A percentile compares a stretch with the other conserved stretches of the same genome.
These are phyloP conservation scores for Aspergillus thermomutatus DNA, from an alignment of 2,329 filamentous ascomycete species.

Conservation along the genomic window DNA sequence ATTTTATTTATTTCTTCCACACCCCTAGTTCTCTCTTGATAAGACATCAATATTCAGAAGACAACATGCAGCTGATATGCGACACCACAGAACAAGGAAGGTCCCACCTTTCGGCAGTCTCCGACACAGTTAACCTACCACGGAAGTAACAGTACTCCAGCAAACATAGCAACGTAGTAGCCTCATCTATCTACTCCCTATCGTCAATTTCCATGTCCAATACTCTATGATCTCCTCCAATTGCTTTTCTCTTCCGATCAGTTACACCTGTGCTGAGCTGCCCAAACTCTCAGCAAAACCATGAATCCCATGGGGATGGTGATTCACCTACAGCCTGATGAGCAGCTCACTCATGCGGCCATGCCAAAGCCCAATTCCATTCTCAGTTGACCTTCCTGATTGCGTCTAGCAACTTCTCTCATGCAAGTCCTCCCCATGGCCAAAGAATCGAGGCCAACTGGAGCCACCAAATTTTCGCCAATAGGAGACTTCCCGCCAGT, in stretches of 20 bases:
- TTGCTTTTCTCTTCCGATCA: background rate
- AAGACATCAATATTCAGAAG: background rate
- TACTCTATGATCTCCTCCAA: background rate
- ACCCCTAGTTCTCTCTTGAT: too few species aligned
- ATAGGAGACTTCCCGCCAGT: background rate
- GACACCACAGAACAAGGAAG: background rate
- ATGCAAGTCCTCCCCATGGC: background rate
- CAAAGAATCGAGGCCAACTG: conserved; percentile 7
- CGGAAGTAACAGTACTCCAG: background rate
- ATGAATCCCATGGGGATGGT: background rate
- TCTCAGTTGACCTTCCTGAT: conserved; percentile 16
- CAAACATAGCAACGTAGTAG: background rate
- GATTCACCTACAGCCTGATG: background rate
- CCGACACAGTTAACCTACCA: background rate
- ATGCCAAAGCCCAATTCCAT: background rate
- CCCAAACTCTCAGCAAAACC: background rate
- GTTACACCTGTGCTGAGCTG: background rate
- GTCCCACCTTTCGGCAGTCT: background rate
- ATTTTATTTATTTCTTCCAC: too few species aligned
- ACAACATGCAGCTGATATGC: background rate
- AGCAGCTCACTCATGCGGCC: background rate
- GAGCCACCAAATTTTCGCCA: conserved; percentile 2
- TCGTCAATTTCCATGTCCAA: background rate
- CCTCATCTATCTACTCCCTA: background rate
- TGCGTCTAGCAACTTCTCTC: conserved; percentile 8